These are phyloP conservation scores for Colletotrichum agaves DNA, from an alignment of 2,329 filamentous ascomycete genomes.

Conservation along the genomic window DNA sequence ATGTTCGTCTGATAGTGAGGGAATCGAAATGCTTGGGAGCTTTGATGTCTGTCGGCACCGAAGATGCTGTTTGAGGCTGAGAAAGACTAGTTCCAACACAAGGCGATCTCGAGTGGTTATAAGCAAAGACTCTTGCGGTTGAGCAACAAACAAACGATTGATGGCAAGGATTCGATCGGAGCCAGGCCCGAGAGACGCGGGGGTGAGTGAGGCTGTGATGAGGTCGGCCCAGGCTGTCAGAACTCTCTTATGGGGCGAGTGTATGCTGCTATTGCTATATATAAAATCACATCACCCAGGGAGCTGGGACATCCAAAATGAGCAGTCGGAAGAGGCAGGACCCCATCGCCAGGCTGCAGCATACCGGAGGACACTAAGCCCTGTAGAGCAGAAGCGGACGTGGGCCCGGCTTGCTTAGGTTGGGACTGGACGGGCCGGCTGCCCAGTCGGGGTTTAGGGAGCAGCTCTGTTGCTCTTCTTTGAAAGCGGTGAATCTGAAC, in stretches of 20 bases:
- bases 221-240: constrained; percentile 29
- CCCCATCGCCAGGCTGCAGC: constrained; percentile 30
- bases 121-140: constrained; percentile 12
- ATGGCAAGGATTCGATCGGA: constrained; percentile 23
- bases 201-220: constrained; percentile 31
- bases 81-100: constrained; percentile 12
- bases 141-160: constrained; percentile 14
- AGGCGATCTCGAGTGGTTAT: constrained; percentile 24
- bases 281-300: constrained; percentile 32
- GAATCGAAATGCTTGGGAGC: constrained; percentile 1
- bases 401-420: constrained; percentile 17
- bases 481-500: constrained; percentile 33
- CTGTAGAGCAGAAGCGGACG: constrained; percentile 1
- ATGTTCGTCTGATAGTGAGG: constrained; percentile 42
- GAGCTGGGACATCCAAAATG: constrained; percentile 18
- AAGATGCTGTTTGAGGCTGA: constrained; percentile 23
- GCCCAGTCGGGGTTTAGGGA: constrained; percentile 7
- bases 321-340: constrained; percentile 1
- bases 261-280: constrained; percentile 32
- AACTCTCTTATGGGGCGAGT: constrained; percentile 5
- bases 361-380: constrained; percentile 21
- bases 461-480: constrained; percentile 14
- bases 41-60: constrained; percentile 11
- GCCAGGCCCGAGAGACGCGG: constrained; percentile 28
- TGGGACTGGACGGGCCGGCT: neutral